phyloP scores from a whole-genome alignment of 2,329 filamentous ascomycete genomes.

The Trichoderma simmonsii region DNA sequence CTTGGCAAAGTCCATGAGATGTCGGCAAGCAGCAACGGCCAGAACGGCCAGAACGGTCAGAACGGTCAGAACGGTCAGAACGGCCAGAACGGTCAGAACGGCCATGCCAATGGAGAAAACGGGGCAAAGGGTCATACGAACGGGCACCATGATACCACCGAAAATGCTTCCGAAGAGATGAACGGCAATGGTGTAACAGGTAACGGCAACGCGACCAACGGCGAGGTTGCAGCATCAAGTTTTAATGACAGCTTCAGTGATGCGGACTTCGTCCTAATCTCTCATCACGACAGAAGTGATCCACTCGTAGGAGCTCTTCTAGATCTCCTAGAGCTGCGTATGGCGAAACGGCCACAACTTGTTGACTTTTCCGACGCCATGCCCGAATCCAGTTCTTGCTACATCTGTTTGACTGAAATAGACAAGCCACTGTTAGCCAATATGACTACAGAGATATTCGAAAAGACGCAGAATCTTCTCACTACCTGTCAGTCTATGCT shows the following conservation, averaged over 20 bases:
- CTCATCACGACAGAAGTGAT: constrained; percentile 22
- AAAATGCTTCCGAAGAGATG: background rate
- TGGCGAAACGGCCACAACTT: constrained; percentile 22
- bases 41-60: background rate
- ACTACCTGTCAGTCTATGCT: constrained; percentile 36
- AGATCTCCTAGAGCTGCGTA: constrained; percentile 24
- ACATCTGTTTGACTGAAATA: constrained; percentile 45
- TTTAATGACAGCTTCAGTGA: constrained; percentile 10
- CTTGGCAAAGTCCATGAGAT: constrained; percentile 25
- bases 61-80: background rate
- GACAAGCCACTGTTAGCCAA: constrained; percentile 42
- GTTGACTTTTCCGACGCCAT: constrained; percentile 22
- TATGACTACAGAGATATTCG: constrained; percentile 39
- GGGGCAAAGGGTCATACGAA: background rate
- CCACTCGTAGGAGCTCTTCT: constrained; percentile 24
- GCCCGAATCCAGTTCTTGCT: constrained; percentile 23
- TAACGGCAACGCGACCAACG: background rate
- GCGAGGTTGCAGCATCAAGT: background rate
- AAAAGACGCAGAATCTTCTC: constrained; percentile 35
- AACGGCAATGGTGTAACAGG: constrained; percentile 11
- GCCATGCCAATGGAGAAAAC: background rate
- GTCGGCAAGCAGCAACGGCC: background rate
- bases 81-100: background rate
- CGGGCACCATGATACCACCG: background rate
- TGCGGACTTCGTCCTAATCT: constrained; percentile 26